Evolutionary conservation across 2,329 filamentous ascomycete genomes (phyloP).

Genomic region (Calonectria pseudoturangicola): DNA sequence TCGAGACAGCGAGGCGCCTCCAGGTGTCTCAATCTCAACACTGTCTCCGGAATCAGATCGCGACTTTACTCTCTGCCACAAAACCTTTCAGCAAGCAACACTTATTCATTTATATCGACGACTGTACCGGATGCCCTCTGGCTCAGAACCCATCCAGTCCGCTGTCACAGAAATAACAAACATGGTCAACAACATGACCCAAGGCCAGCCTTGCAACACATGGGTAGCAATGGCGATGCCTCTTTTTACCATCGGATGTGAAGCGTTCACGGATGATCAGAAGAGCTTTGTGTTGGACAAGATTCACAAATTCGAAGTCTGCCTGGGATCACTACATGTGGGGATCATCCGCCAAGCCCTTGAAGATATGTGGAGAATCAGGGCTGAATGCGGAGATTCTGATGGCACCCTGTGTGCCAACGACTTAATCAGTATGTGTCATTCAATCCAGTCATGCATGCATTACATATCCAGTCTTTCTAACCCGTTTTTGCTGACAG

Average conservation of each 20-base stretch:
- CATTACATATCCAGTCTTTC: background rate
- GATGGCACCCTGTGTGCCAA: conserved; percentile 48
- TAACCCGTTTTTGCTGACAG: conserved; percentile 31
- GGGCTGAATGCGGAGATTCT: conserved; percentile 44
- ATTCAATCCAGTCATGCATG: background rate
- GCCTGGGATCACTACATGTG: conserved; percentile 54
- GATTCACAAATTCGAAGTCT: conserved; percentile 51
- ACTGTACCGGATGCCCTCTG: conserved; percentile 47
- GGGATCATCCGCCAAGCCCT: conserved; percentile 52
- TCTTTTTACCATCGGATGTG: conserved; percentile 54
- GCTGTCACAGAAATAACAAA: conserved; percentile 46
- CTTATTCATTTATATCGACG: conserved; percentile 53
- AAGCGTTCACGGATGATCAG: conserved; percentile 49
- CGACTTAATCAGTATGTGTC: conserved; percentile 49
- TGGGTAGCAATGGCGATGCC: conserved; percentile 59
- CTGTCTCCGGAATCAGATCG: conserved; percentile 50
- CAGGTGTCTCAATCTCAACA: conserved; percentile 44
- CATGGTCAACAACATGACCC: conserved; percentile 54
- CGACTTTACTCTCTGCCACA: conserved; percentile 54
- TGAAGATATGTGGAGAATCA: conserved; percentile 53
- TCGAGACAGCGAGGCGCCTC: conserved; percentile 47
- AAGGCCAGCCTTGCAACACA: conserved; percentile 55
- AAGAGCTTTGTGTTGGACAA: conserved; percentile 52
- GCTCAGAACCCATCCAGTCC: conserved; percentile 42
- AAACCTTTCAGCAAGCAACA: conserved; percentile 54